Evolutionary conservation across 108 stramenopile species (phyloP), one percentile per base, ranked within the genome.

Genomic region (Nannochloropsis gaditana): DNA sequence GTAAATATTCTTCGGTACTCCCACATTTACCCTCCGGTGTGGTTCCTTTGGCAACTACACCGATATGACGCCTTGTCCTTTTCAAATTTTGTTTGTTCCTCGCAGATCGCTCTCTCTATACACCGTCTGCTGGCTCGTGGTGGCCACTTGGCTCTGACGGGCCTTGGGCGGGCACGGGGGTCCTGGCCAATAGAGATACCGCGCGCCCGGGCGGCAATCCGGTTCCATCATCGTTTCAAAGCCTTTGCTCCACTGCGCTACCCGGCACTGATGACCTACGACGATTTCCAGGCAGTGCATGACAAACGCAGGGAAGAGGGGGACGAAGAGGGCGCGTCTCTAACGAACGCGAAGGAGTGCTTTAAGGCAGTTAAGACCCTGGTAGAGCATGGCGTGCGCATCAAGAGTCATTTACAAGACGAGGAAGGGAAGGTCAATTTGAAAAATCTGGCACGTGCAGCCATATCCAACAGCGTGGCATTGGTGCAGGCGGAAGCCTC

Each of bases 171-270:
- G 4, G 59, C 59, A 15, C 59, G 59, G n/a, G 59, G 59, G n/a
- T n/a, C 15, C 6, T n/a, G 19, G 15, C 59, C 59, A n/a, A 15
- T n/a, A 15, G 3, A 15, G 19, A 15, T n/a, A 4, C 59, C 59
- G 19, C 59, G n/a, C n/a, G 59, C 19, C 59, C n/a, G 19, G 59
- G 59, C 59, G n/a, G 59, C 59, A 15, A n/a, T 4, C 19, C 15
- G 59, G 6, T 73, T 73, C 59, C n/a, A n/a, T n/a, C 59, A 73
- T 8, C 59, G 59, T n/a, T 73, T 73, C 59, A 73, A 73, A 73
- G 59, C 59, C 19, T 73, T 73, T n/a, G 15, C 59, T 15, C 19
- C n/a, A n/a, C n/a, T 73, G 6, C 15, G 59, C 2, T 73, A 73
- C 59, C 59, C 59, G 59, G 59, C 2, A 6, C 15, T 73, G 2